Evolutionary conservation across 129 eudicot genomes (phyloP).

Genomic region (Pittosporum tobira): DNA sequence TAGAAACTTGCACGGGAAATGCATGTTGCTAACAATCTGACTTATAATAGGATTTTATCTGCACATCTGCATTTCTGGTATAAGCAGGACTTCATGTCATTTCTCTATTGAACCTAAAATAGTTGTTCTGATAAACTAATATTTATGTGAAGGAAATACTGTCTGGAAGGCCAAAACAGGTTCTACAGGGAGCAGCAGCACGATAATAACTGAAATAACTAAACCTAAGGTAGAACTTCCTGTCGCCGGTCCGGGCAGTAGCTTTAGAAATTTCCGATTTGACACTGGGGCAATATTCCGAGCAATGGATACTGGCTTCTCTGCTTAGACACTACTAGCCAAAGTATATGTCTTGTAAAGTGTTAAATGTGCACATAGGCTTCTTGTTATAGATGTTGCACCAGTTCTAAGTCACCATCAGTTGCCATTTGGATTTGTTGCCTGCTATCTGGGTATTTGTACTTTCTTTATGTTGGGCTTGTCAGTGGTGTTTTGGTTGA

Average conservation of each 20-base stretch:
- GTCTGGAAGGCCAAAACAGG: conserved; percentile 82
- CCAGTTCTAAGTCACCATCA: background rate
- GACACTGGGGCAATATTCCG: conserved; percentile 45
- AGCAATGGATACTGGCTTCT: conserved; percentile 61
- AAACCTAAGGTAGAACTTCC: conserved; percentile 25
- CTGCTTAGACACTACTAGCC: conserved; percentile 4
- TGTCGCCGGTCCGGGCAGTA: conserved; percentile 46
- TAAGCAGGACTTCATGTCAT: background rate
- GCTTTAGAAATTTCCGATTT: conserved; percentile 69
- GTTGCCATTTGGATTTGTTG: background rate
- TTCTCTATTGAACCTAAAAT: background rate
- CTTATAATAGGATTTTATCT: too few relatives aligned
- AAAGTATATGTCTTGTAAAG: conserved; percentile 4
- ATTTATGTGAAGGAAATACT: conserved; percentile 39
- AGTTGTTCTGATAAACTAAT: too few relatives aligned
- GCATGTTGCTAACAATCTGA: too few relatives aligned
- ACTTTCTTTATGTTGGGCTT: background rate
- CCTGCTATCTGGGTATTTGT: background rate
- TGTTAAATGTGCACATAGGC: conserved; percentile 7
- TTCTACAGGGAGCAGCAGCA: conserved; percentile 60
- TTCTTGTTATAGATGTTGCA: background rate
- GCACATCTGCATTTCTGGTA: background rate
- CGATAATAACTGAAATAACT: conserved; percentile 32
- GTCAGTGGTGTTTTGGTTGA: background rate
- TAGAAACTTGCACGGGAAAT: too few relatives aligned